Base-by-base conservation (phyloP, 2,329 filamentous ascomycete genomes). In the Periconia sp. region DNA sequence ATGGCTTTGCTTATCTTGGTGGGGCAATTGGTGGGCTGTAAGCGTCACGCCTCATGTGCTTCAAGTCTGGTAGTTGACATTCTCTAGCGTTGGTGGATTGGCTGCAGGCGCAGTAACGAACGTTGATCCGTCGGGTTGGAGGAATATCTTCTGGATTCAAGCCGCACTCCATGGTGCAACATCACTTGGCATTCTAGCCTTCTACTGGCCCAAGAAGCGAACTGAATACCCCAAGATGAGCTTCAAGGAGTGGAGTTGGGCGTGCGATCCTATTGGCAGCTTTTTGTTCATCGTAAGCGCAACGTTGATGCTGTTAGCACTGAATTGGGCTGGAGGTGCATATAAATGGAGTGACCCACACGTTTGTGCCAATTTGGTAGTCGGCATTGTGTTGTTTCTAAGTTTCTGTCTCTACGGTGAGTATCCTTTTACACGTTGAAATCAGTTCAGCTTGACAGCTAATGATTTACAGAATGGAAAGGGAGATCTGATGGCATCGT, bases 71-170 rank as follows among this genome's bases (percentile, higher is more conserved):
- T n/a, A n/a, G n/a, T n/a, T n/a, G n/a, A n/a, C n/a, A n/a, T n/a
- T n/a, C n/a, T 36, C 15, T 40, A 79, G 77, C 1, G 63, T 79
- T 12, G 79, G 77, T 10, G 62, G 68, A 10, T 67, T 82, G 4
- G 73, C 75, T 18, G 77, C 78, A 5, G 80, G 79, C 2, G 78
- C 73, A 6, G 74, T 81, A 2, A 80, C 79, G 0, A 78, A 79
- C 44, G 57, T 71, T 10, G 67, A 68, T 37, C 49, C 69, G 1
- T 66, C 60, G 1, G 79, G 79, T 15, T 83, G 79, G 79, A 70
- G 80, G 2, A 73, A 75, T 51, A 82, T 83, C 50, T 83, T 81
- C 56, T 83, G 79, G 79, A 79, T 82, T 11, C 79, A 82, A 60
- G 78, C 79, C 1, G 78, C 69, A 5, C 76, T 82, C 46, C 78